Base-by-base conservation (phyloP, 139 green algal genomes). In the Haematococcus sp. region DNA sequence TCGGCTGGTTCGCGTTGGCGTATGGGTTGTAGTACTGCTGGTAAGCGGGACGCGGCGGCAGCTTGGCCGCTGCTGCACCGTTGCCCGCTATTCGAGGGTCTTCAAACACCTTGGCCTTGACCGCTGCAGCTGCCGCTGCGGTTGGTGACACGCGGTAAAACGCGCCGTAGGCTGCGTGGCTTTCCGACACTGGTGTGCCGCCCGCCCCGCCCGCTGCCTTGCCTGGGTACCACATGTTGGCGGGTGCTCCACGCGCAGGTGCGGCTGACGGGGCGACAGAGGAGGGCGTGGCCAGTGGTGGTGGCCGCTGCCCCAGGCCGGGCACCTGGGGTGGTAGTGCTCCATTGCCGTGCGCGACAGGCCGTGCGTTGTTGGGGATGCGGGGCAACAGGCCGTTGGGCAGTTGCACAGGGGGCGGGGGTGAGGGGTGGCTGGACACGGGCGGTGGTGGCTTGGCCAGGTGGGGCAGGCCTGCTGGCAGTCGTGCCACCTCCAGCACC, bases 111-210 rank as follows among this genome's bases (percentile, higher is more conserved):
- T 19, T 63, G 68, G 49, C 68, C 34, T 56, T 56, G 34, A 33
- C 35, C 7, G 16, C 28, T 64, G 46, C 23, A 17, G 70, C 55
- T 16, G 46, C 20, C n/a, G 70, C 33, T 3, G 19, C 33, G 27
- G 22, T 49, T 43, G 59, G 71, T 7, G 2, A 70, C 40, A 49
- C 32, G 60, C 79, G 54, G 61, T 86, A 86, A 44, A 86, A 86
- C 0, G 80, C 80, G 7, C 80, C 80, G n/a, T 86, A 86, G 20
- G 72, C 76, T 22, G 80, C 80, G 46, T 82, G 80, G 19, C 75
- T 82, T 61, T 86, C 76, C 0, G 70, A 78, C 13, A 75, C 70
- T 15, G 66, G 25, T 40, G 40, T 65, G 58, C 30, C 28, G 3
- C 7, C 58, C 3, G 58, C 58, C 25, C 58, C 35, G 15, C 19